Percentiles rank a stretch among this genome's conserved stretches.
Evolutionary conservation across 345 rosid species (phyloP).

Genomic region (Arabidopsis arenosa): DNA sequence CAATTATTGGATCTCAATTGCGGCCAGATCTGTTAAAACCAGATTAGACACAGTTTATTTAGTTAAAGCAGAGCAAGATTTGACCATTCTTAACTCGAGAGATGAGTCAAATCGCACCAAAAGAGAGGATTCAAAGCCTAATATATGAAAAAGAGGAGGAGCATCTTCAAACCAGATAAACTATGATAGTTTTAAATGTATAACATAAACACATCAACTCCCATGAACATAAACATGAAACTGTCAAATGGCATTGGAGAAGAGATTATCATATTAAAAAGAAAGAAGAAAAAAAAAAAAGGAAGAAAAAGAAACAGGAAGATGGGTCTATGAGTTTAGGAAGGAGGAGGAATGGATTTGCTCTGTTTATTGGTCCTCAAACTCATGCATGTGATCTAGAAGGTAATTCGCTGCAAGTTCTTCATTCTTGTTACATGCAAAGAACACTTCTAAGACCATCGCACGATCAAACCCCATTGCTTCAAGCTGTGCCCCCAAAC

Average conservation of each 20-base stretch:
- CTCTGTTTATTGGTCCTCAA: slow-evolving; percentile 65
- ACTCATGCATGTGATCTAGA: slow-evolving; percentile 89
- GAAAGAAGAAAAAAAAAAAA: neutral
- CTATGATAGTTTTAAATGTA: slow-evolving; percentile 43
- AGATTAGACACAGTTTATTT: neutral
- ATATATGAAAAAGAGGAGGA: neutral
- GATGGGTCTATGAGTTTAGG: slow-evolving; percentile 42
- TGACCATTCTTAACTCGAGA: neutral
- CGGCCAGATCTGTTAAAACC: neutral
- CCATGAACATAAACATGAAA: slow-evolving; percentile 47
- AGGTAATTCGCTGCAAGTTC: slow-evolving; percentile 95
- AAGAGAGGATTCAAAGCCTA: neutral
- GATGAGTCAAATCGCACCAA: neutral
- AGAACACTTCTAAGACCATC: slow-evolving; percentile 78
- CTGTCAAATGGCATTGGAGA: slow-evolving; percentile 42
- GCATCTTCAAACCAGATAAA: slow-evolving; percentile 36
- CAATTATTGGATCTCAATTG: neutral
- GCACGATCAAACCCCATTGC: slow-evolving; percentile 91
- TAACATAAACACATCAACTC: slow-evolving; percentile 38
- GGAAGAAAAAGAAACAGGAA: slow-evolving; percentile 6
- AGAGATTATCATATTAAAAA: slow-evolving; percentile 28
- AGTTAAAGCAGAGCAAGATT: neutral
- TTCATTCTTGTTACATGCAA: slow-evolving; percentile 96
- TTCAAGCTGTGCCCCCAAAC: slow-evolving; percentile 60
- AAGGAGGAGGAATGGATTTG: slow-evolving; percentile 27